Evolutionary conservation across 176 grass and related monocot genomes (phyloP), one percentile per base, ranked within the genome.

Genomic region (Aechmea fasciata): DNA sequence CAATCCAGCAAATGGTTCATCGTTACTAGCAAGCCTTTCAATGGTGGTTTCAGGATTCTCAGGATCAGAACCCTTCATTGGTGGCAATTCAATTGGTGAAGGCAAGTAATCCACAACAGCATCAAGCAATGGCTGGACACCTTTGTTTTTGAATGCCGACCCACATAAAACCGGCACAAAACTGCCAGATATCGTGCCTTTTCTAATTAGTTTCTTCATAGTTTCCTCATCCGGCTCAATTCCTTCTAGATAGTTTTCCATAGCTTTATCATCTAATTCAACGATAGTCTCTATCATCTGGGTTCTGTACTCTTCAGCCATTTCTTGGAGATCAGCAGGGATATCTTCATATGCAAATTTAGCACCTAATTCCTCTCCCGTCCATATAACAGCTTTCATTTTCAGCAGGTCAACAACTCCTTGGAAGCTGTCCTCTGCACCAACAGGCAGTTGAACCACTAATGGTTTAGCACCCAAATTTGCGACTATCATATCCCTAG

Each of bases 101-200:
- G 94, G 94, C 77, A 92, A 86, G 78, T 89, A 97, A 79, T 97
- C 93, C 12, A 97, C 86, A 74, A 97, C 93, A 79, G 93, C 86
- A 87, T 97, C 86, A 75, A 97, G 83, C 76, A 97, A 83, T 51
- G 89, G 89, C 57, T 97, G 93, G 50, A 97, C 93, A 67, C 93
- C 93, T 75, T 92, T 97, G 77, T 97, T 97, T 85, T 97, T 92
- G 65, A 97, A 97, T 64, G 93, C 93, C 66, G 93, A 87, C 63
- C 93, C 93, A 76, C 93, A 97, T 67, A 97, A 77, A 81, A 97
- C 87, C 69, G 93, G 89, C 54, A 97, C 93, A 72, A 97, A 97
- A 50, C 66, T 90, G 64, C 68, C 77, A 70, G 79, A 78, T 83
- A 90, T 77, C 14, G 94, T 85, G 48, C 94, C 89, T 78, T 92